Percentiles rank a stretch among this genome's conserved stretches.
phyloP scores from a whole-genome alignment of 2,329 filamentous ascomycete species.

The Penicillium sp. region DNA sequence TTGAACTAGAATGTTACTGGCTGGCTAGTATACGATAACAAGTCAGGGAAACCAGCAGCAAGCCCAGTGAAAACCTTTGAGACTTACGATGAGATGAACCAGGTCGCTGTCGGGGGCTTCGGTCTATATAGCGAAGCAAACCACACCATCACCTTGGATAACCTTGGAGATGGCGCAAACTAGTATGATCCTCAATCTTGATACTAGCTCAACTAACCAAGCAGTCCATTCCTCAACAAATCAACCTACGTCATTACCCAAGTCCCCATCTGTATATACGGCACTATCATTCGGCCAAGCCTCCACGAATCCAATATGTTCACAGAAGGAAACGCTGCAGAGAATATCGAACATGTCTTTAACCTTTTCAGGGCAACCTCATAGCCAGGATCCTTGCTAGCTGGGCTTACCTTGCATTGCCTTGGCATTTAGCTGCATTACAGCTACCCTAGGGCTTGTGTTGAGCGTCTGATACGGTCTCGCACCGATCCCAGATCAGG shows the following conservation, averaged over 20 bases:
- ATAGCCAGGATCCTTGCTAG: constrained; percentile 61
- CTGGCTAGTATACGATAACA: constrained; percentile 57
- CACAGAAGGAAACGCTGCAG: constrained; percentile 72
- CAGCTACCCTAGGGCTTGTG: constrained; percentile 69
- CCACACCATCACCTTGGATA: constrained; percentile 34
- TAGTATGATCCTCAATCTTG: constrained; percentile 52
- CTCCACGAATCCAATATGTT: constrained; percentile 61
- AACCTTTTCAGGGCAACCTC: constrained; percentile 66
- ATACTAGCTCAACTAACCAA: too few species aligned
- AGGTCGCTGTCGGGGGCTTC: constrained; percentile 48
- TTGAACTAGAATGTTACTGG: constrained; percentile 57
- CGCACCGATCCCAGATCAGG: constrained; percentile 1
- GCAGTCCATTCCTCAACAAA: constrained; percentile 71
- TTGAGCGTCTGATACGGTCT: constrained; percentile 67
- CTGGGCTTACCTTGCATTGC: constrained; percentile 73
- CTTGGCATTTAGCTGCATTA: constrained; percentile 71
- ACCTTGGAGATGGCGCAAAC: constrained; percentile 19
- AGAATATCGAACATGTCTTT: constrained; percentile 65
- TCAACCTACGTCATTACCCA: constrained; percentile 74
- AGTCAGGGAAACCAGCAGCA: constrained; percentile 51
- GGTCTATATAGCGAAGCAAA: constrained; percentile 16
- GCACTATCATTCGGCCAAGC: constrained; percentile 63
- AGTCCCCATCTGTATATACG: constrained; percentile 79
- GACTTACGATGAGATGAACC: constrained; percentile 59
- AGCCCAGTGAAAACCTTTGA: constrained; percentile 63